Percentiles rank a stretch among this genome's conserved stretches.
Conservation (phyloP, 345 rosid genomes). For the Luvunga scandens region DNA sequence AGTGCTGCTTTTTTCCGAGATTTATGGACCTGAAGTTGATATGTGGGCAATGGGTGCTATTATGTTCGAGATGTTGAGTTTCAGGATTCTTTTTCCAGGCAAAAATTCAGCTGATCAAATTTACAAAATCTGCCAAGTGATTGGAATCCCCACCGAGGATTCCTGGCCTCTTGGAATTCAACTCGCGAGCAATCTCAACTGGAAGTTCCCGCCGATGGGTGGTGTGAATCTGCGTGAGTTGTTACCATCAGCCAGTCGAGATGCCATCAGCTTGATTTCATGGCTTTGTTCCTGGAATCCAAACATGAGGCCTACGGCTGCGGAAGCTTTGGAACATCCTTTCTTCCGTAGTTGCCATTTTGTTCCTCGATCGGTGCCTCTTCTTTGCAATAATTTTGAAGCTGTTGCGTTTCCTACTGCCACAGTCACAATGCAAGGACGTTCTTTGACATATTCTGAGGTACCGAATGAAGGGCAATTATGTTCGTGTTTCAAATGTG, state of each 20-base stretch:
- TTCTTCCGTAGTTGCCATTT: conserved; percentile 29
- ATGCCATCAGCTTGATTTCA: no score
- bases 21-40: background rate
- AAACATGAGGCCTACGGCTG: conserved; percentile 26
- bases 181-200: conserved; percentile 13
- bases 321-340: conserved; percentile 29
- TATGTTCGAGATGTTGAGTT: no score
- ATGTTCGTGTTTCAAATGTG: no score
- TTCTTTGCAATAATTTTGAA: no score
- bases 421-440: no score
- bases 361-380: conserved; percentile 15
- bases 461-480: no score
- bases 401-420: no score
- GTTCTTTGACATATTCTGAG: no score
- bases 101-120: conserved; percentile 35
- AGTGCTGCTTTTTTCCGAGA: conserved; percentile 29
- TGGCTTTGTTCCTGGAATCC: conserved; percentile 30
- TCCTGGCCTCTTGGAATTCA: conserved; percentile 30
- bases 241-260: conserved; percentile 22
- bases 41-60: no score
- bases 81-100: conserved; percentile 11
- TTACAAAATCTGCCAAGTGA: conserved; percentile 34
- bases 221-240: conserved; percentile 17
- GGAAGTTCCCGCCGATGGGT: conserved; percentile 32
- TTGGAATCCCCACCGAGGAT: conserved; percentile 39